A percentile compares a stretch with the other conserved stretches of the same genome.
These are phyloP conservation scores for Yarrowia deformans DNA, from an alignment of 805 yeast species.

Conservation along the genomic window DNA sequence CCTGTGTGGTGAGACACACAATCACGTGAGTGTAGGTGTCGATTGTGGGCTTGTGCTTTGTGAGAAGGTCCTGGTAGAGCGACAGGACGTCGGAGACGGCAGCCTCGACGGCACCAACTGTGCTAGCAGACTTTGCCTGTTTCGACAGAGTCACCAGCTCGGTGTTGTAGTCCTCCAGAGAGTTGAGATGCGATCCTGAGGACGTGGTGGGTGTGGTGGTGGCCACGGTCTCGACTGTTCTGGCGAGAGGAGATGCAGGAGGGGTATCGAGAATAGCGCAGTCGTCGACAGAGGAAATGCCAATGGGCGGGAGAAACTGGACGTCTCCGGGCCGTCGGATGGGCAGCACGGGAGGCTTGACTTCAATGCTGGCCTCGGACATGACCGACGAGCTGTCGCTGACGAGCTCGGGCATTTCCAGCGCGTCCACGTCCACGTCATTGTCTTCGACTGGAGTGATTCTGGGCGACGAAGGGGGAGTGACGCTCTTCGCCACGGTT, in stretches of 20 bases:
- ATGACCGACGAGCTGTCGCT: background rate
- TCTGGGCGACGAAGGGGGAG: slow-evolving; percentile 18
- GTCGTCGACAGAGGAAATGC: slow-evolving; percentile 29
- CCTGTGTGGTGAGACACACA: slow-evolving; percentile 18
- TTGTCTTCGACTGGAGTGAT: background rate
- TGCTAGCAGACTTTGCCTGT: background rate
- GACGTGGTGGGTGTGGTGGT: background rate
- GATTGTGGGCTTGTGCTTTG: slow-evolving; percentile 12
- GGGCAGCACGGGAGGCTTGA: background rate
- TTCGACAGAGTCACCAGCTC: slow-evolving; percentile 1
- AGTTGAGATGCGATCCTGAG: background rate
- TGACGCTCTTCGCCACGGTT: slow-evolving; percentile 16
- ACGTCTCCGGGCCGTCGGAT: slow-evolving; percentile 24
- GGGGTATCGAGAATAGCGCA: slow-evolving; percentile 38
- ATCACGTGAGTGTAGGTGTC: slow-evolving; percentile 23
- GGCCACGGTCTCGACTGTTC: background rate
- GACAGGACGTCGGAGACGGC: background rate
- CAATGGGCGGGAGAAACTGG: slow-evolving; percentile 33
- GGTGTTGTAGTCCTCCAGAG: slow-evolving; percentile 19
- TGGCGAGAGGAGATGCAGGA: slow-evolving; percentile 26
- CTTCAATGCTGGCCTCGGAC: slow-evolving; percentile 11
- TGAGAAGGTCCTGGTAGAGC: slow-evolving; percentile 23
- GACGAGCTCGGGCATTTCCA: slow-evolving; percentile 27
- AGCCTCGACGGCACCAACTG: background rate
- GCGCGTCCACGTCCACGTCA: background rate